phyloP scores from a whole-genome alignment of 192 early-diverging fungal species.

The Coemansia sp. region DNA sequence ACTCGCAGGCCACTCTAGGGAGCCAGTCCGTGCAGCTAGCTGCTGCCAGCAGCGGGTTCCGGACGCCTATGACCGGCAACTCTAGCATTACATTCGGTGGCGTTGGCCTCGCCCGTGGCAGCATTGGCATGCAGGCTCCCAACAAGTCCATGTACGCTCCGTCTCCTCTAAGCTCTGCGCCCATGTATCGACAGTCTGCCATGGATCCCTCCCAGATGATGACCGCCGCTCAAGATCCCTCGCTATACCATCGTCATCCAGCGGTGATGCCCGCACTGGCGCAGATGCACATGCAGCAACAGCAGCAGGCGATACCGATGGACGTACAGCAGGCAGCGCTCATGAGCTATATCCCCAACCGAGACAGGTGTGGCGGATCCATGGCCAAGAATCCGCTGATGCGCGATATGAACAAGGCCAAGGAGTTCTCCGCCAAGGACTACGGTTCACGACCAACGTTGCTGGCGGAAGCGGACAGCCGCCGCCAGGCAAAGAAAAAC shows the following conservation, averaged over 20 bases:
- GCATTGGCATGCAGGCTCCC: conserved; percentile 1
- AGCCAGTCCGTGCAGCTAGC: background rate
- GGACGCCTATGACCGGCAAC: conserved; percentile 1
- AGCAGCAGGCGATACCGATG: background rate
- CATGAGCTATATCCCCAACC: conserved; percentile 31
- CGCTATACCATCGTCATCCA: background rate
- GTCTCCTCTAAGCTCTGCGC: conserved; percentile 28
- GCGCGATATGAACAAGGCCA: conserved; percentile 44
- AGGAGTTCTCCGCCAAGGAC: conserved; percentile 39
- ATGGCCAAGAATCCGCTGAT: conserved; percentile 39
- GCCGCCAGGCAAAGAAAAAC: conserved; percentile 33
- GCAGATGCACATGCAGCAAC: conserved; percentile 6
- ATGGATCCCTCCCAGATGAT: conserved; percentile 3
- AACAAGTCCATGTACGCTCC: conserved; percentile 22
- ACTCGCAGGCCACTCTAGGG: background rate
- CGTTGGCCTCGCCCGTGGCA: conserved; percentile 7
- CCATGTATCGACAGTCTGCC: conserved; percentile 7
- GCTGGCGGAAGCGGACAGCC: conserved; percentile 38
- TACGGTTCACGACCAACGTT: conserved; percentile 38
- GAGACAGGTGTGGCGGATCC: conserved; percentile 6
- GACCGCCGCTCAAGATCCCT: background rate
- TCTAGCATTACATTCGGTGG: conserved; percentile 13
- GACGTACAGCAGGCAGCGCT: conserved; percentile 19
- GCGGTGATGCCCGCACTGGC: background rate
- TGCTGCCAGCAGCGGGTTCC: conserved; percentile 3